Evolutionary conservation across 1,139 yeast genomes (phyloP), one percentile per base, ranked within the genome.

Genomic region (Meyerozyma guilliermondii): DNA sequence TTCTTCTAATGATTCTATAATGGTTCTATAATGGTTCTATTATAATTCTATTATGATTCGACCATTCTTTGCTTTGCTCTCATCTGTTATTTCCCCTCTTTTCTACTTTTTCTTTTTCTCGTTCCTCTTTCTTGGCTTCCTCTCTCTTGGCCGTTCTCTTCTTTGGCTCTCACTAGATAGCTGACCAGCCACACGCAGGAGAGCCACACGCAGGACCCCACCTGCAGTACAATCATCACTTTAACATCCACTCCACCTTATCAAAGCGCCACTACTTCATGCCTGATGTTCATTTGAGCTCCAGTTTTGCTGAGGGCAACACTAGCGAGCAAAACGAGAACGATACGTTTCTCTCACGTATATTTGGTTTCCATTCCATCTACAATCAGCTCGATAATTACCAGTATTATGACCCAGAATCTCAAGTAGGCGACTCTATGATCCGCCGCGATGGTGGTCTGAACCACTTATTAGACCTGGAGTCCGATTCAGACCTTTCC

Each of bases 271-370:
- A 26, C 7, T 13, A 26, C 13, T 26, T 26, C 28, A 26, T 26
- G 28, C 28, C 28, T 7, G 28, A 26, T 26, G 28, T 11, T 13
- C 28, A 26, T n/a, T 26, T 26, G 13, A 26, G 13, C 13, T 26
- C 28, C 28, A 26, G 13, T 26, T 26, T 26, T 26, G 28, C n/a
- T 11, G 23, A 9, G 36, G 36, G 9, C 24, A 14, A 16, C 34
- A 3, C 23, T n/a, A 33, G 23, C 13, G 24, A 33, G 5, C 26
- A 23, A 5, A 16, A 37, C 29, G 54, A 59, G 35, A 66, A 62
- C 47, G 80, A 76, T 50, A 78, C 83, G 8, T 78, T 78, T 50
- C 65, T 78, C 45, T 76, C 81, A 16, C 62, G 83, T 35, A 80
- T 78, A 35, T 76, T 78, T 54, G 82, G 81, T 2, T 60, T 76